Evolutionary conservation across 441 rosid species (phyloP).

Genomic region (Kokia cookei): DNA sequence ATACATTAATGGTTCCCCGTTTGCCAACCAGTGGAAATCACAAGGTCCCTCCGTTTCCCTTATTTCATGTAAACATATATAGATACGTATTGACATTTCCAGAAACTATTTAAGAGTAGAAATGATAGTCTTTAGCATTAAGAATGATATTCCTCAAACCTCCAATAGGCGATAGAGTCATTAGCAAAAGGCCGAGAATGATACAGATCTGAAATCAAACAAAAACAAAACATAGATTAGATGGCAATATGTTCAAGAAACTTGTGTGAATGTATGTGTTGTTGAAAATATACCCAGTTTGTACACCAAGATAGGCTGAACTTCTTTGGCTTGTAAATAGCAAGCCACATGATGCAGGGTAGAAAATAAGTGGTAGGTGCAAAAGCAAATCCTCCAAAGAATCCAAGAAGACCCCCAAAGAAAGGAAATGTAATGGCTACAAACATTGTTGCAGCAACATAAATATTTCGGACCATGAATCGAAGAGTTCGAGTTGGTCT

Average conservation of each 20-base stretch:
- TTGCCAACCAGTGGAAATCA: not conserved
- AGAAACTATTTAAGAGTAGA: constrained; percentile 27
- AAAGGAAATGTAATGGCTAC: constrained; percentile 55
- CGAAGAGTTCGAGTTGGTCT: constrained; percentile 37
- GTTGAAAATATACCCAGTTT: constrained; percentile 40
- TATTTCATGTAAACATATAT: not conserved
- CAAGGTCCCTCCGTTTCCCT: not conserved
- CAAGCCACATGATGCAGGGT: constrained; percentile 66
- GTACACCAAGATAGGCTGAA: constrained; percentile 51
- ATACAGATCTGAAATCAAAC: constrained; percentile 45
- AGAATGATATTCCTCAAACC: constrained; percentile 46
- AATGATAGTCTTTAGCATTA: constrained; percentile 34
- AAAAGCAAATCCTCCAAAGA: constrained; percentile 72
- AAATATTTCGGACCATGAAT: constrained; percentile 36
- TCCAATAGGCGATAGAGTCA: constrained; percentile 52
- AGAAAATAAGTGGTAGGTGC: constrained; percentile 67
- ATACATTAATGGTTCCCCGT: not conserved
- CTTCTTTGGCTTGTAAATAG: constrained; percentile 48
- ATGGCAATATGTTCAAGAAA: not conserved
- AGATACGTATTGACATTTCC: not conserved
- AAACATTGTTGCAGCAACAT: constrained; percentile 58
- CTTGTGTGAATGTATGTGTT: not conserved
- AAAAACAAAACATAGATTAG: not conserved
- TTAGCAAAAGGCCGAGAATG: constrained; percentile 37
- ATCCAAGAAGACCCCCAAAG: constrained; percentile 68